Evolutionary conservation across 345 rosid genomes (phyloP).

Genomic region (Gynandropsis gynandra): DNA sequence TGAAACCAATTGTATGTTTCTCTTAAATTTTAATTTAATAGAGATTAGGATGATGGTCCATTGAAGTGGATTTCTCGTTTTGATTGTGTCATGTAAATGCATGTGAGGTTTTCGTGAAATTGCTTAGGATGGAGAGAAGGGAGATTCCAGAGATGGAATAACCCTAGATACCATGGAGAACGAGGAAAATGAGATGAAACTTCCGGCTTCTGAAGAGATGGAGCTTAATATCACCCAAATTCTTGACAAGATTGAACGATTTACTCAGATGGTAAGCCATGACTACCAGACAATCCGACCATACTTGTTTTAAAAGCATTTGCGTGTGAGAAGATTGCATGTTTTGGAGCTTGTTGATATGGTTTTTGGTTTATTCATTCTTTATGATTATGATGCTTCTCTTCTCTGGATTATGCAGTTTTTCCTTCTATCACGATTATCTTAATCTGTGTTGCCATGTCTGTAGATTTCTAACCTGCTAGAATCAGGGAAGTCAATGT

Average conservation of each 20-base stretch:
- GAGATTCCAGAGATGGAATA: slow-evolving; percentile 28
- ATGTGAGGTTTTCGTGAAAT: background rate
- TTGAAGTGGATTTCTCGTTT: slow-evolving; percentile 8
- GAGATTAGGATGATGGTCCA: slow-evolving; percentile 4
- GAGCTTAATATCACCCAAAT: slow-evolving; percentile 51
- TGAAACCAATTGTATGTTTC: slow-evolving; percentile 44
- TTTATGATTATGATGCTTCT: background rate
- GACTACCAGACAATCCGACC: background rate
- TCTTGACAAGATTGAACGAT: slow-evolving; percentile 67
- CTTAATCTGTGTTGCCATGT: background rate
- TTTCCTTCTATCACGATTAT: too few relatives aligned
- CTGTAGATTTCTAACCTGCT: slow-evolving; percentile 67
- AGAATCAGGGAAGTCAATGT: slow-evolving; percentile 69
- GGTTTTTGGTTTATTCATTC: background rate
- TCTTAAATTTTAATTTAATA: slow-evolving; percentile 1
- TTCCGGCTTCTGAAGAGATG: slow-evolving; percentile 72
- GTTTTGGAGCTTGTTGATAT: background rate
- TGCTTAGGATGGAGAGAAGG: slow-evolving; percentile 47
- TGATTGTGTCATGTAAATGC: background rate
- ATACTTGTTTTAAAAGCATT: background rate
- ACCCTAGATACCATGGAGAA: slow-evolving; percentile 34
- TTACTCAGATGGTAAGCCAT: slow-evolving; percentile 58
- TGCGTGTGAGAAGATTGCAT: background rate
- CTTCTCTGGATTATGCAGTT: background rate
- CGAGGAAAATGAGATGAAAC: slow-evolving; percentile 44